Base-by-base conservation (phyloP, 2,329 filamentous ascomycete species). In the Tympanopsis confertula region DNA sequence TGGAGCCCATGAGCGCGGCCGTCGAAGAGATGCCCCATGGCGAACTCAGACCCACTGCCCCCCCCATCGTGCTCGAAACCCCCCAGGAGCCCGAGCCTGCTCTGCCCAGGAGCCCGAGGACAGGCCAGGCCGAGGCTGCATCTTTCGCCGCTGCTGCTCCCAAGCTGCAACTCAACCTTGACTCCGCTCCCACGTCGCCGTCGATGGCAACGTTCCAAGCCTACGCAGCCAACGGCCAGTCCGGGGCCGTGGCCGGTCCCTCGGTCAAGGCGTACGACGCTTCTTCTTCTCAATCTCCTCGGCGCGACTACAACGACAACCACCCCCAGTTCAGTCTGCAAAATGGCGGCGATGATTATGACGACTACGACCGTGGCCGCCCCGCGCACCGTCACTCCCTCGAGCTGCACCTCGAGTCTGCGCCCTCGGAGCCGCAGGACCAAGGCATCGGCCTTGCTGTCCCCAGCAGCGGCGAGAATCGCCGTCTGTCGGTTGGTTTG, bases 401-500 rank as follows among this genome's bases (percentile, higher is more conserved):
- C 45, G 13, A 41, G 42, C 35, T 41, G 49, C 15, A 43, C 48
- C n/a, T 57, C 57, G 26, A 32, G 10, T 52, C 54, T 45, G 50
- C 51, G 14, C 50, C 51, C 26, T 52, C 56, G 4, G 53, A 55
- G 38, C 49, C 57, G 30, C 57, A 53, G 35, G 54, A 53, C 37
- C 48, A 59, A 32, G 52, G 51, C 55, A 56, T 47, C 4, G 58
- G 56, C 22, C 61, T 82, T 5, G 68, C 63, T 37, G 67, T 79
- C 35, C 75, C 77, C 2, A 62, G 63, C 13, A 62, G 68, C 42
- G 62, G 73, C 41, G 66, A 61, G 49, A 71, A 71, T 43, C 22
- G 22, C 22, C 68, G 78, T 40, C 56, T 82, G n/a, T 83, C 78
- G 1, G 72, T 82, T 35, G 77, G 78, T 19, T 71, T 94, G 57